Evolutionary conservation across 768 basidiomycete species (phyloP), one percentile per base, ranked within the genome.

Genomic region (Postia placenta): DNA sequence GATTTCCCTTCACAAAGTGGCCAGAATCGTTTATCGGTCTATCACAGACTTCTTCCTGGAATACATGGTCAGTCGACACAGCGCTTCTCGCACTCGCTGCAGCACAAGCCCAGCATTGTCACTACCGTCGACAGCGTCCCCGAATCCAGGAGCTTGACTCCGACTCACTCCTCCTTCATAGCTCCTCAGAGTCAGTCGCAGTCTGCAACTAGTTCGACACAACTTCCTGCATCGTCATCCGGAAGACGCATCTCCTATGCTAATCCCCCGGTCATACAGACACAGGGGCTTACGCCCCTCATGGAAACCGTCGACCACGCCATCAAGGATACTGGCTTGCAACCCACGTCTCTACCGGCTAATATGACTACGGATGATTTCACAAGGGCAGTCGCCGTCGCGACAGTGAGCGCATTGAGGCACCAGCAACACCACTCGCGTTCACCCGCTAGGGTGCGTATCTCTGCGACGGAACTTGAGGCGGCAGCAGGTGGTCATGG

Each of bases 371-470:
- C 83, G 9, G 92, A 97, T 52, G 93, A 95, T 54, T 92, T 96
- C 58, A 92, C 92, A 9, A 76, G 92, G 5, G 94, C 92, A 11
- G 92, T 97, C 7, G 92, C 94, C 11, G 92, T 90, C 12, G 92
- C 92, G 6, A 96, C 94, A 2, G 93, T 94, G 17, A 90, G 83
- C 53, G 93, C 94, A 0, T 67, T 97, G 50, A 74, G 90, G 43
- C 90, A 93, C 60, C 85, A 90, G 64, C 81, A 86, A 56, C 70
- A 72, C n/a, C 73, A 70, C 4, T 58, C 67, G 6, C 71, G 75
- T 25, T 75, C 75, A 4, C 77, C 75, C 25, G 73, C 69, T 17
- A 71, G 78, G 46, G 59, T 66, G 22, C 74, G 79, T 38, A 56
- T 65, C 41, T 75, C 74, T 3, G 70, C 62, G 3, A 64, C 55